These are phyloP conservation scores for Acanthamoeba royreba DNA, from an alignment of 208 protist species.

Conservation along the genomic window DNA sequence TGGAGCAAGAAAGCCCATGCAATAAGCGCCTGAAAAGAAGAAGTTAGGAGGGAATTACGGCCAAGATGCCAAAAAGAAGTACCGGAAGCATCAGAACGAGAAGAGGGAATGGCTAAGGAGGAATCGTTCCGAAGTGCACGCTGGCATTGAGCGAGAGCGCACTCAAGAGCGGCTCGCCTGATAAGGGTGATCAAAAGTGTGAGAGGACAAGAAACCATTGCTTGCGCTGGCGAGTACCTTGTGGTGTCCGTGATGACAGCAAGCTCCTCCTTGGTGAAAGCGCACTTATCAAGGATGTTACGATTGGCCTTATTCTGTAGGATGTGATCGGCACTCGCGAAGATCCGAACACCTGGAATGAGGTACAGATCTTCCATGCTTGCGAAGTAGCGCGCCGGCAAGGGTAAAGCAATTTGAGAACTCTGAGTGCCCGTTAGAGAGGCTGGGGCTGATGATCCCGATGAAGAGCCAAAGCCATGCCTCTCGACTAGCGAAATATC, in stretches of 20 bases:
- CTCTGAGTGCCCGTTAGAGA: background rate
- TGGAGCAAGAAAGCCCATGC: background rate
- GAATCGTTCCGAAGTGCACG: background rate
- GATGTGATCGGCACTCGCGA: background rate
- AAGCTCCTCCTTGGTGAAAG: background rate
- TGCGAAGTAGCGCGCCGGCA: background rate
- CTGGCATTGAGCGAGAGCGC: background rate
- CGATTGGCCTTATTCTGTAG: background rate
- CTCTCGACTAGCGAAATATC: background rate
- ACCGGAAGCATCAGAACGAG: background rate
- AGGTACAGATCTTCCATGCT: conserved; percentile 17
- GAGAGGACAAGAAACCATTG: background rate
- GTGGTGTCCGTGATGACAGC: background rate
- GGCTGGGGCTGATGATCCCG: background rate
- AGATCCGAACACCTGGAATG: background rate
- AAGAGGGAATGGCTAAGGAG: background rate
- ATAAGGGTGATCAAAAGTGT: background rate
- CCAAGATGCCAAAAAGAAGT: background rate
- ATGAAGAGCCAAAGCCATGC: too few species aligned
- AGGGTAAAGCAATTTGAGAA: background rate
- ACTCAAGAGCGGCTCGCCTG: background rate
- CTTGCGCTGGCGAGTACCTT: background rate
- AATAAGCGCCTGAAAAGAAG: background rate
- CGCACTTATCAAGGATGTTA: background rate
- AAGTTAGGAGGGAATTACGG: too few species aligned